These are phyloP conservation scores for Macrolepiota fuliginosa DNA, from an alignment of 768 basidiomycete genomes.

Conservation along the genomic window DNA sequence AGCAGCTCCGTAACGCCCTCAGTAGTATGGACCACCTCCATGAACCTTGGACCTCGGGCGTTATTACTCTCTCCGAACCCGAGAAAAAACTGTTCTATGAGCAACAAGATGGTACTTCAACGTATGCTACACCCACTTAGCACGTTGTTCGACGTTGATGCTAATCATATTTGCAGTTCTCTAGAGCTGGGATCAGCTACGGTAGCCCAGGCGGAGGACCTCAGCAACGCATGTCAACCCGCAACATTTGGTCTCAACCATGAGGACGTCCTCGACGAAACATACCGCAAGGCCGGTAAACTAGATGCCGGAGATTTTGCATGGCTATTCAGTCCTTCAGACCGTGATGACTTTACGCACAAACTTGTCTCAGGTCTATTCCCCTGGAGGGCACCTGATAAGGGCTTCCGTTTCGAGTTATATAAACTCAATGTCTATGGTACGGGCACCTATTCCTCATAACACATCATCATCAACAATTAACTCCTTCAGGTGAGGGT, in stretches of 20 bases:
- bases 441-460: slow-evolving; percentile 8
- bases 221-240: slow-evolving; percentile 33
- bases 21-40: too few species aligned
- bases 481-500: slow-evolving; percentile 18
- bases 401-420: slow-evolving; percentile 28
- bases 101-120: too few species aligned
- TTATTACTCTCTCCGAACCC: too few species aligned
- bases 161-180: not conserved
- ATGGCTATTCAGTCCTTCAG: slow-evolving; percentile 24
- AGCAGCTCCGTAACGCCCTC: too few species aligned
- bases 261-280: slow-evolving; percentile 39
- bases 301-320: slow-evolving; percentile 36
- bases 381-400: slow-evolving; percentile 17
- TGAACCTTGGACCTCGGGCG: too few species aligned
- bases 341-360: slow-evolving; percentile 18
- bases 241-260: slow-evolving; percentile 38
- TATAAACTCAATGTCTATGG: slow-evolving; percentile 49
- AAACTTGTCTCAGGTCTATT: slow-evolving; percentile 16
- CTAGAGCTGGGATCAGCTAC: not conserved
- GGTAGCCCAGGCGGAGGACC: slow-evolving; percentile 2
- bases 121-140: too few species aligned
- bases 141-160: too few species aligned
- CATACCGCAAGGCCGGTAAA: slow-evolving; percentile 46
- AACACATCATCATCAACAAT: not conserved
- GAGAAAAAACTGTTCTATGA: too few species aligned